Evolutionary conservation across 1,139 yeast species (phyloP), one percentile per base, ranked within the genome.

Genomic region (Yamadazyma oceani): DNA sequence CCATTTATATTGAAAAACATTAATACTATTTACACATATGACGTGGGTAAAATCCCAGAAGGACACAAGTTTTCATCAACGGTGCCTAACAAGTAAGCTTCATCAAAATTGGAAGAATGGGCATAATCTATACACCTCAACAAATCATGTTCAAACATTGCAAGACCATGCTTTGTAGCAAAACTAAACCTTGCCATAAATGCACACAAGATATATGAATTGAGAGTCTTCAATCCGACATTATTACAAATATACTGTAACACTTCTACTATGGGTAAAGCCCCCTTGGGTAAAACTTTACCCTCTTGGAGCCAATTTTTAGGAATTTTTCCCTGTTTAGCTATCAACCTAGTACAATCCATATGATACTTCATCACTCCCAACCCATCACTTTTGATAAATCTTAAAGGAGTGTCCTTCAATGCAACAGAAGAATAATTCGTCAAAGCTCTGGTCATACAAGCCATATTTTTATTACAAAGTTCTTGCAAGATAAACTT

Each of bases 111-210:
- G 13, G 34, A 17, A 5, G 37, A 25, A 8, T 24, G 10, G n/a
- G 43, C 37, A 15, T 31, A 32, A 17, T 36, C 31, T 4, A 41
- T 21, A 19, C 41, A 32, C 26, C 37, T 34, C 17, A 32, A 23
- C 17, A 41, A 31, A 24, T 41, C 45, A 24, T 36, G 31, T 29
- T 39, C 39, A 31, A 37, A 41, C n/a, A 39, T 37, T 2, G 41
- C 39, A 8, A 34, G n/a, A 13, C 45, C 45, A 14, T 30, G 26
- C 2, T 12, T 2, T 2, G 43, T 37, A 17, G 38, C 40, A 39
- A 41, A 41, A 14, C 27, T 16, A 17, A 24, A 34, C 17, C 41
- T 28, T 3, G 43, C 26, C 12, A 41, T 36, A 23, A 37, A 35
- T 10, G 37, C 24, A 11, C 37, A 32, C n/a, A 41, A 19, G 3